Base-by-base conservation (phyloP, 306 rosid genomes). In the Sechiopsis laciniata region DNA sequence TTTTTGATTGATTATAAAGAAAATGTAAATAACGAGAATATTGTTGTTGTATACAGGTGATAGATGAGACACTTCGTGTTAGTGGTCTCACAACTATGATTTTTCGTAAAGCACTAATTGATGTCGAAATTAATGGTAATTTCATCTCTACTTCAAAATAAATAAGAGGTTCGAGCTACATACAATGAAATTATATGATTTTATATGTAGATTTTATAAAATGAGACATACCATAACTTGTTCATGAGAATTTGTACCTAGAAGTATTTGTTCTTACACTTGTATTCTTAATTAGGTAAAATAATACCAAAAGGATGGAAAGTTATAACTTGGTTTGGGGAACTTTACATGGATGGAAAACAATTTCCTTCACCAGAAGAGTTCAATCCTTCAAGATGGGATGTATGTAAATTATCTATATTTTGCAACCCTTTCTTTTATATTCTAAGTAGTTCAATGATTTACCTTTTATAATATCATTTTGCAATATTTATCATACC, bases 321-420 rank as follows among this genome's bases (percentile, higher is more conserved):
- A 63, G 51, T 63, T 4, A 8, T 63, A 9, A 14, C 70, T n/a
- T 63, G 70, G 70, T n/a, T 63, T 63, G 70, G 70, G 15, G 24
- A 63, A 20, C 50, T 3, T 35, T 63, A 35, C 51, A 63, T n/a
- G 24, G 70, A 63, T 63, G 51, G 4, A 16, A 63, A 63, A 35
- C 8, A 8, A 16, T 63, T 63, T 32, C 24, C 70, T 63, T 63
- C 70, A 14, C 51, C 70, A 63, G 22, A 16, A 8, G 70, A 63
- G 51, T 63, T 63, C 70, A 63, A 63, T 7, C 70, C 70, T 63
- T 63, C 70, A 37, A 63, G 70, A 63, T 63, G 70, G 70, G 70
- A 63, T 63, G 70, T 63, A 63, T 35, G 70, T 63, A 16, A n/a
- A 37, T 37, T 61, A 7, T 32, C 6, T 10, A 7, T 61, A 58